These are phyloP conservation scores for Magnusiomyces tetraspermus DNA, from an alignment of 1,139 yeast species.

Conservation along the genomic window DNA sequence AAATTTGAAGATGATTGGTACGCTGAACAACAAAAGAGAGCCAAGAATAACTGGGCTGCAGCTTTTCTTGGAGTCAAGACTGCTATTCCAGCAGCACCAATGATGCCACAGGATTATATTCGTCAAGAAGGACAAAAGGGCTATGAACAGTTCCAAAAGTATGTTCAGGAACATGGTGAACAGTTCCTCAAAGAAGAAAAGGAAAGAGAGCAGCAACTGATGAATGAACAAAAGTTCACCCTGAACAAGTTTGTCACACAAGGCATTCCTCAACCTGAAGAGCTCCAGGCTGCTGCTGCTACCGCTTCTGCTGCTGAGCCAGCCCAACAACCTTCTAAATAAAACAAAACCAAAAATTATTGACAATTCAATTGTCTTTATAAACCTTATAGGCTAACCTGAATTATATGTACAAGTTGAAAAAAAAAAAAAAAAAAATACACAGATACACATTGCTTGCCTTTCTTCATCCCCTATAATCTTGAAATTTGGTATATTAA, in stretches of 20 bases:
- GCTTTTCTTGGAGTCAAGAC: constrained; percentile 54
- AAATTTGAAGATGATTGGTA: constrained; percentile 62
- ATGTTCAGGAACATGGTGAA: constrained; percentile 81
- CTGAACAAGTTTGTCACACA: constrained; percentile 76
- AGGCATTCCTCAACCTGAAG: constrained; percentile 80
- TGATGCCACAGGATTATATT: constrained; percentile 83
- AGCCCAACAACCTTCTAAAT: background rate
- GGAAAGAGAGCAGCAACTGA: constrained; percentile 66
- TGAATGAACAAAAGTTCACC: constrained; percentile 69
- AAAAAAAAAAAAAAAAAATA: no score
- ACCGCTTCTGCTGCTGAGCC: no score
- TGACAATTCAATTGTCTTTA: no score
- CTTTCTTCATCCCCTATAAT: no score
- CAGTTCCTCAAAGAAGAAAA: constrained; percentile 72
- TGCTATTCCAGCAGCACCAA: constrained; percentile 47
- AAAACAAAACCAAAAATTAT: no score
- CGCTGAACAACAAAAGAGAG: constrained; percentile 32
- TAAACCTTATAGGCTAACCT: no score
- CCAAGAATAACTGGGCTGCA: constrained; percentile 45
- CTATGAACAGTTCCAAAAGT: constrained; percentile 72
- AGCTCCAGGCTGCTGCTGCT: constrained; percentile 38
- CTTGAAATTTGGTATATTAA: no score
- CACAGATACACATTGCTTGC: no score
- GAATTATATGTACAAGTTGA: no score
- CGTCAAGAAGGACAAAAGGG: constrained; percentile 91